Conservation (phyloP, 1,139 yeast species). For the Suhomyces guaymorum region DNA sequence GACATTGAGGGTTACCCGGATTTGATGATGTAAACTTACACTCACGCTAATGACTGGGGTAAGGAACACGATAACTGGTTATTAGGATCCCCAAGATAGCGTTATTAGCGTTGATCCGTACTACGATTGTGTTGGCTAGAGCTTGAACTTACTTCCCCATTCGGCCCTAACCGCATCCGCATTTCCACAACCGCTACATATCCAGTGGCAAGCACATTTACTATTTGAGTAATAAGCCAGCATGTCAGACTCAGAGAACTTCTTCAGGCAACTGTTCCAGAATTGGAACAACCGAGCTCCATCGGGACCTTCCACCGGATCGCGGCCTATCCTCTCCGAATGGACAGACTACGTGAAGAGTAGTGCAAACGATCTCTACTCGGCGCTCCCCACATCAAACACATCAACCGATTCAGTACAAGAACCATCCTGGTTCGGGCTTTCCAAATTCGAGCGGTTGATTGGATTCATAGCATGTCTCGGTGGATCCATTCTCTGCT, state of each 20-base stretch:
- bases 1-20: conserved; percentile 12
- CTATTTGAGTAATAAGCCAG: background rate
- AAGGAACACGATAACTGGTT: too few species aligned
- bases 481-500: conserved; percentile 74
- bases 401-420: conserved; percentile 21
- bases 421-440: conserved; percentile 56
- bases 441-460: conserved; percentile 78
- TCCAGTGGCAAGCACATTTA: background rate
- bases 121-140: background rate
- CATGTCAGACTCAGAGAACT: conserved; percentile 46
- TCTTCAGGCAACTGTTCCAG: conserved; percentile 44
- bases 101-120: background rate
- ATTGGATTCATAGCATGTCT: conserved; percentile 78
- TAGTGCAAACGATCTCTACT: conserved; percentile 45
- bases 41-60: conserved; percentile 2
- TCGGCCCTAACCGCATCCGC: too few species aligned
- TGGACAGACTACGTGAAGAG: conserved; percentile 49
- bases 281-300: conserved; percentile 38
- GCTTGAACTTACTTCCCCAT: too few species aligned
- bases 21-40: background rate
- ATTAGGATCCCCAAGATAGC: background rate
- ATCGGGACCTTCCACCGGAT: conserved; percentile 10
- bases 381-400: conserved; percentile 40
- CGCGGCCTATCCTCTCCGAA: conserved; percentile 38
- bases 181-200: too few species aligned